A percentile compares a stretch with the other conserved stretches of the same genome.
Evolutionary conservation across 2,329 filamentous ascomycete species (phyloP).

Genomic region (Trichoderma koningiopsis): DNA sequence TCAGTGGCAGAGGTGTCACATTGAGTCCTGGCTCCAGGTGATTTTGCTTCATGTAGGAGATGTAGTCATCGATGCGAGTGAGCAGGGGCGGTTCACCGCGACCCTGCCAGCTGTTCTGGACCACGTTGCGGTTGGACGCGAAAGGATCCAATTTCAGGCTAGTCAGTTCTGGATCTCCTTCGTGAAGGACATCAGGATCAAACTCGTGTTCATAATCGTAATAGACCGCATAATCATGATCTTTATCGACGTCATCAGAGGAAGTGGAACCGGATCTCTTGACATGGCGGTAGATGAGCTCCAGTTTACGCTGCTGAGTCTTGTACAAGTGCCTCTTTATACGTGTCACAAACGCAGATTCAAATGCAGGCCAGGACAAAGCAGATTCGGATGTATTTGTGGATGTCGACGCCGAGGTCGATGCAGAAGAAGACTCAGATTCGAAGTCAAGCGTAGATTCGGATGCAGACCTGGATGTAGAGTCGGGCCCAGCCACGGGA

Average conservation of each 20-base stretch:
- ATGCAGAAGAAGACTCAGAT: background rate
- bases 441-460: background rate
- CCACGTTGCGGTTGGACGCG: background rate
- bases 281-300: background rate
- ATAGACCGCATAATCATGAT: slow-evolving; percentile 9
- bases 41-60: background rate
- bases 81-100: background rate
- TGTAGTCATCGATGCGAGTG: background rate
- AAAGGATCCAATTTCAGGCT: background rate
- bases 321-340: background rate
- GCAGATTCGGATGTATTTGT: background rate
- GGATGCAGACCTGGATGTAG: background rate
- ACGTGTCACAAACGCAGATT: background rate
- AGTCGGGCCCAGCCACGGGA: background rate
- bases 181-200: background rate
- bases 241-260: background rate
- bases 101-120: background rate
- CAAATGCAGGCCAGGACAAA: background rate
- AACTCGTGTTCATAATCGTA: background rate
- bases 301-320: background rate
- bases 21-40: background rate
- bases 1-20: slow-evolving; percentile 32
- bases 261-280: background rate
- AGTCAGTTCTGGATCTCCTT: background rate
- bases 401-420: background rate